Evolutionary conservation across 2,329 filamentous ascomycete species (phyloP).

Genomic region (Fusarium sp.): DNA sequence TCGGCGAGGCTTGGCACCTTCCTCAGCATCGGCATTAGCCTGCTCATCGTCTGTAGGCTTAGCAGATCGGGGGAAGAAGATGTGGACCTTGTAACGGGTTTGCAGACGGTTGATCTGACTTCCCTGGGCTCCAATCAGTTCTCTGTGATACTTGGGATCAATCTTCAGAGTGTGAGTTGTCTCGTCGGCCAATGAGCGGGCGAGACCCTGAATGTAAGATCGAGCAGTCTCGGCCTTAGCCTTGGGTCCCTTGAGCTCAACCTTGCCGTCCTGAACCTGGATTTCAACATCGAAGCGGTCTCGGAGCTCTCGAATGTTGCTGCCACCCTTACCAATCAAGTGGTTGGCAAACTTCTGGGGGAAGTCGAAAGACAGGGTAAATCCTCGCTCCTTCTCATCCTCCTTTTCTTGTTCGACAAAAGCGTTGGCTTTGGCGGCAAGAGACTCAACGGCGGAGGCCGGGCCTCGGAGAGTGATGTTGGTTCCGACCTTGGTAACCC

Average conservation of each 20-base stretch:
- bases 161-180: slow-evolving; percentile 89
- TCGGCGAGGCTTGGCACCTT: slow-evolving; percentile 73
- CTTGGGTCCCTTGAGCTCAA: slow-evolving; percentile 95
- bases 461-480: slow-evolving; percentile 83
- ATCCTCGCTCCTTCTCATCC: slow-evolving; percentile 94
- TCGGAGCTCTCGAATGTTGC: slow-evolving; percentile 74
- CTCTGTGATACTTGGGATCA: slow-evolving; percentile 92
- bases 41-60: slow-evolving; percentile 77
- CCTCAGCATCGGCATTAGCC: slow-evolving; percentile 77
- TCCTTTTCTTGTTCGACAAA: slow-evolving; percentile 91
- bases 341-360: slow-evolving; percentile 95
- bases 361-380: slow-evolving; percentile 89
- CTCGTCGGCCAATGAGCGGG: slow-evolving; percentile 90
- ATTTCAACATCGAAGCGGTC: slow-evolving; percentile 80
- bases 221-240: slow-evolving; percentile 92
- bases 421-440: slow-evolving; percentile 78
- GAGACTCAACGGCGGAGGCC: slow-evolving; percentile 75
- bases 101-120: slow-evolving; percentile 92
- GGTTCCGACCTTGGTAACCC: slow-evolving; percentile 70
- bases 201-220: slow-evolving; percentile 82
- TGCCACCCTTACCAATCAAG: slow-evolving; percentile 76
- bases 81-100: slow-evolving; percentile 91
- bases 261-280: slow-evolving; percentile 92
- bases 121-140: slow-evolving; percentile 91
- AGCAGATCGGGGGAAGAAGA: slow-evolving; percentile 85